Percentiles rank a stretch among this genome's conserved stretches.
Evolutionary conservation across 1,284 basidiomycete species (phyloP).

Genomic region (Sporisorium graminicola): DNA sequence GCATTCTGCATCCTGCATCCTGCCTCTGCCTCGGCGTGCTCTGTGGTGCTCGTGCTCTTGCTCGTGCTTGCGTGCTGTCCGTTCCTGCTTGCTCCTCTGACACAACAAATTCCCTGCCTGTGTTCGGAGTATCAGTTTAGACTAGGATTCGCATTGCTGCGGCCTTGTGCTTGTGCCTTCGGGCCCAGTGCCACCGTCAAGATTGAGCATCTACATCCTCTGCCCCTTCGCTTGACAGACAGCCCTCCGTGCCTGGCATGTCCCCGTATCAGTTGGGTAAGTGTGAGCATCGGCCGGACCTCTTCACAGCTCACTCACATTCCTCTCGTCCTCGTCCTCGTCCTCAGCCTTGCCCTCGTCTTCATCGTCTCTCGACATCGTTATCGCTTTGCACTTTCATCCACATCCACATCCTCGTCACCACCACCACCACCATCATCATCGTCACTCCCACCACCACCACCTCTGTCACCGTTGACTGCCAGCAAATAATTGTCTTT

Average conservation of each 20-base stretch:
- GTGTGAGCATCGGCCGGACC: too few species aligned
- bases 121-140: constrained; percentile 11
- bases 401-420: not conserved
- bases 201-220: constrained; percentile 39
- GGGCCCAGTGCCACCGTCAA: constrained; percentile 9
- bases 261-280: not conserved
- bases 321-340: constrained; percentile 9
- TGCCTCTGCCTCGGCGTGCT: not conserved
- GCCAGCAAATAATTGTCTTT: not conserved
- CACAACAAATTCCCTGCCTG: not conserved
- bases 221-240: not conserved
- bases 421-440: constrained; percentile 8
- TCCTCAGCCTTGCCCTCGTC: too few species aligned
- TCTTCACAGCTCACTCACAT: too few species aligned
- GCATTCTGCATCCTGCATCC: not conserved
- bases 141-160: not conserved
- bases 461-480: constrained; percentile 7
- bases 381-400: constrained; percentile 9
- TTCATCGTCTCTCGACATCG: constrained; percentile 4
- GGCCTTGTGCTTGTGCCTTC: too few species aligned
- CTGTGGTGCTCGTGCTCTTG: constrained; percentile 5
- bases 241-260: constrained; percentile 5
- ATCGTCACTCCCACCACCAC: constrained; percentile 7
- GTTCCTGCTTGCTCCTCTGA: not conserved
- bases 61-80: constrained; percentile 10